Percentiles rank a stretch among this genome's conserved stretches.
Evolutionary conservation across 2,329 filamentous ascomycete genomes (phyloP).

Genomic region (Sporothrix protearum): DNA sequence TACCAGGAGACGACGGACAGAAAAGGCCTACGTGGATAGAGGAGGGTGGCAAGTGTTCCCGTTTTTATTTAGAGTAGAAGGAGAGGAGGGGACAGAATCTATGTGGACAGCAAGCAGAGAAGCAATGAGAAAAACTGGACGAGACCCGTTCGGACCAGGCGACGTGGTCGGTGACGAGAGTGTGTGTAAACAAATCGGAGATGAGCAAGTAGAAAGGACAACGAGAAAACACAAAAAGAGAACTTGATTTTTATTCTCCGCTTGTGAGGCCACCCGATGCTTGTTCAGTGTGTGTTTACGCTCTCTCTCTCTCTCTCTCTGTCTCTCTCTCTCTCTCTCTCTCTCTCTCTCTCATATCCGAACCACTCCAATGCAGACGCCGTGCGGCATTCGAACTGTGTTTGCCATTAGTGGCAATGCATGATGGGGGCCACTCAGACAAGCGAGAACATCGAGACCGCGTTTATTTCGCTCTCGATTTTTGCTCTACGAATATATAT

Average conservation of each 20-base stretch:
- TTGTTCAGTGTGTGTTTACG: neutral
- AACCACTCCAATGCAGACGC: neutral
- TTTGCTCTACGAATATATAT: too few relatives aligned
- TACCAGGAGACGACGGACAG: neutral
- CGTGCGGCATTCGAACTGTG: neutral
- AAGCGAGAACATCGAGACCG: neutral
- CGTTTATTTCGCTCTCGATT: too few relatives aligned
- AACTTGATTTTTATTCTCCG: neutral
- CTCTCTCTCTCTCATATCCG: too few relatives aligned
- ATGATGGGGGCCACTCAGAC: neutral
- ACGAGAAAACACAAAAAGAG: neutral
- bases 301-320: too few relatives aligned
- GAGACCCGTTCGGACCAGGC: neutral
- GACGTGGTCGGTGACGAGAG: neutral
- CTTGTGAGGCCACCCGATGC: slow-evolving; percentile 6
- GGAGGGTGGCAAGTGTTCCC: neutral
- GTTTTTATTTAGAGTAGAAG: too few relatives aligned
- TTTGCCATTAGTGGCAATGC: neutral
- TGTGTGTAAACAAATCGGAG: neutral
- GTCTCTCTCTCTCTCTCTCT: too few relatives aligned
- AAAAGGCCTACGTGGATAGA: neutral
- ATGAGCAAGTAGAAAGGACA: neutral
- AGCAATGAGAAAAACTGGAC: neutral
- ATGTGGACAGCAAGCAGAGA: neutral
- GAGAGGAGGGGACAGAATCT: neutral